Evolutionary conservation across 805 yeast genomes (phyloP), one percentile per base, ranked within the genome.

Genomic region (Nakazawaea anatomiae): DNA sequence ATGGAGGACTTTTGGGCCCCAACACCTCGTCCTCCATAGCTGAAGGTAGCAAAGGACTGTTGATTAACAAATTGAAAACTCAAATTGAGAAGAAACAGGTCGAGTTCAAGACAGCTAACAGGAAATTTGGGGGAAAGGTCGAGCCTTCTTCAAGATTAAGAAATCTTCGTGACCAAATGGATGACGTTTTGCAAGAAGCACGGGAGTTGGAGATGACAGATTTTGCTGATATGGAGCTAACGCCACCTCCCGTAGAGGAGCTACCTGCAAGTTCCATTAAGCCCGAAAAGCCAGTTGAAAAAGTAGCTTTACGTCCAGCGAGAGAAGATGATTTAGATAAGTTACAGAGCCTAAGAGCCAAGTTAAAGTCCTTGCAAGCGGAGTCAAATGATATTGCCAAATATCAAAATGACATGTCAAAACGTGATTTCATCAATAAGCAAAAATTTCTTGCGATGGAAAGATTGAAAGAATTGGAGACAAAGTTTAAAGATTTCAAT

Each of bases 141-240:
- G 96, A 88, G 62, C 96, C 96, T 4, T 85, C 86, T 58, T 77
- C 86, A 3, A 73, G 92, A 56, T 68, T 90, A 47, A 75, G 94
- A 54, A 83, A 80, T 42, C 72, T 91, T 58, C 74, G 96, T 50
- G 88, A 85, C 58, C 79, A 85, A 62, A 89, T 89, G 96, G 95
- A 87, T 53, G 84, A 80, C 55, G 74, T 91, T 48, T 96, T 88
- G 62, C 77, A 79, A 45, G 87, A 88, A 70, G 97, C 97, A 0
- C 72, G 95, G 54, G 87, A 86, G 60, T 73, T 92, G 52, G 97
- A 92, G 63, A 84, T 82, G 79, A 85, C 87, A 25, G 94, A 89
- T 57, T 90, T 89, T 59, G 84, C 79, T 30, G 87, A 82, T 34
- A 55, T 55, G 51, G 57, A 68, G 54, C 55, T 62, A 6, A 44